Conservation (phyloP, 495 filamentous ascomycete species). For the Penicillium soppii region DNA sequence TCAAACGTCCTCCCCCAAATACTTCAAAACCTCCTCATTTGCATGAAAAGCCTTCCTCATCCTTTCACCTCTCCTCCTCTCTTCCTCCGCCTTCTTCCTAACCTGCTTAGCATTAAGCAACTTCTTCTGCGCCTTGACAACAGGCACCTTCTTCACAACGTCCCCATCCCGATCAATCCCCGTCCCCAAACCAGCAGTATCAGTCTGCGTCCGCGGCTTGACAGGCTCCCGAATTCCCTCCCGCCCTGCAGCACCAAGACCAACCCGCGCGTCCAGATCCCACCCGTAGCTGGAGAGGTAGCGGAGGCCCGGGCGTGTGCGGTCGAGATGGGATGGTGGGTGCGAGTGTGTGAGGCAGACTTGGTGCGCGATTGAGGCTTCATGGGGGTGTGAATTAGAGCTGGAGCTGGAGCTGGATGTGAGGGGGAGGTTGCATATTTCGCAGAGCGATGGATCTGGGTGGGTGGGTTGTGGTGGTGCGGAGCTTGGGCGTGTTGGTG, state of each 20-base stretch:
- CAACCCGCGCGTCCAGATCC: slow-evolving; percentile 77
- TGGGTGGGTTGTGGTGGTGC: slow-evolving; percentile 10
- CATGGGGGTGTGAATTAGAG: too few relatives aligned
- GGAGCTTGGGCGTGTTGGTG: slow-evolving; percentile 17
- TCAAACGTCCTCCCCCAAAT: slow-evolving; percentile 52
- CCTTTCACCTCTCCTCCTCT: slow-evolving; percentile 60
- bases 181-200: slow-evolving; percentile 70
- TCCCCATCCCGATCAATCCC: slow-evolving; percentile 26
- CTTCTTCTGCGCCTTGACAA: slow-evolving; percentile 53
- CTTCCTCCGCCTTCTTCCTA: slow-evolving; percentile 57
- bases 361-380: slow-evolving; percentile 78
- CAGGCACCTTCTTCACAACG: slow-evolving; percentile 27
- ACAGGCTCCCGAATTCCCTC: slow-evolving; percentile 77
- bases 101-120: slow-evolving; percentile 72
- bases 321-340: slow-evolving; percentile 80
- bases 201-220: slow-evolving; percentile 68
- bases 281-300: slow-evolving; percentile 79
- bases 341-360: slow-evolving; percentile 75
- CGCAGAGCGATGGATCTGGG: slow-evolving; percentile 35
- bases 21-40: slow-evolving; percentile 68
- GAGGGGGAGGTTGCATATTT: slow-evolving; percentile 60
- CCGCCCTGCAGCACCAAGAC: slow-evolving; percentile 64
- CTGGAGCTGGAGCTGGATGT: not conserved
- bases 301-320: slow-evolving; percentile 71
- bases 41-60: slow-evolving; percentile 66